phyloP scores from a whole-genome alignment of 2,329 filamentous ascomycete genomes.

The Lachnellula subtilissima region DNA sequence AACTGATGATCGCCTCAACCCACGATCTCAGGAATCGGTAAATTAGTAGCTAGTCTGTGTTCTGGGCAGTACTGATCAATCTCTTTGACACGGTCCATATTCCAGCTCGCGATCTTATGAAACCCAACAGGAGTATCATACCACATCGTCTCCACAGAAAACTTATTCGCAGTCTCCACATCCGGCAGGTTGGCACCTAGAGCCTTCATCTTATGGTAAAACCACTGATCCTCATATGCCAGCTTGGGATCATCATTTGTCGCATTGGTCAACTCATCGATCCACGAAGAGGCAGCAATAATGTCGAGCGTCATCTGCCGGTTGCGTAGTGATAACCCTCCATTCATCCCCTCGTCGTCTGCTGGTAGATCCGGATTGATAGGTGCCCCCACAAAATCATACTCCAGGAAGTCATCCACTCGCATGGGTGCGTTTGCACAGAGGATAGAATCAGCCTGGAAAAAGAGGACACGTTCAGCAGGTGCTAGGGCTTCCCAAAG shows the following conservation, averaged over 20 bases:
- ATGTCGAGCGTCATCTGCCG: no score
- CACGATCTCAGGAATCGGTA: no score
- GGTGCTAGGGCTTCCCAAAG: constrained; percentile 45
- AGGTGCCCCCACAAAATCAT: no score
- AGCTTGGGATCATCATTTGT: constrained; percentile 27
- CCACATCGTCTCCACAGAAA: constrained; percentile 43
- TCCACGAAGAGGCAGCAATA: no score
- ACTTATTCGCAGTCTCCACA: constrained; percentile 37
- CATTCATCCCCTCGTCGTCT: no score
- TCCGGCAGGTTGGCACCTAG: constrained; percentile 13
- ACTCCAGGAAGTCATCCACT: no score
- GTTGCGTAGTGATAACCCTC: no score
- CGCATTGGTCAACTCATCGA: background rate
- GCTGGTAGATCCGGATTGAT: no score
- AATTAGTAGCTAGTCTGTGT: background rate
- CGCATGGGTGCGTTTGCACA: constrained; percentile 39
- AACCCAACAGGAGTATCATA: constrained; percentile 47
- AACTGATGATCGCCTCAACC: no score
- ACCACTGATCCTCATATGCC: constrained; percentile 51
- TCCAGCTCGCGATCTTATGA: constrained; percentile 30
- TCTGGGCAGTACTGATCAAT: constrained; percentile 11
- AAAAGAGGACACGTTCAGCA: constrained; percentile 49
- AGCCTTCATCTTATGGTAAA: constrained; percentile 40
- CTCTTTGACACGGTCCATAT: constrained; percentile 42
- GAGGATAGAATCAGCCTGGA: constrained; percentile 51